These are phyloP conservation scores for Cruciata laevipes DNA, from an alignment of 257 asterid species.

Conservation along the genomic window DNA sequence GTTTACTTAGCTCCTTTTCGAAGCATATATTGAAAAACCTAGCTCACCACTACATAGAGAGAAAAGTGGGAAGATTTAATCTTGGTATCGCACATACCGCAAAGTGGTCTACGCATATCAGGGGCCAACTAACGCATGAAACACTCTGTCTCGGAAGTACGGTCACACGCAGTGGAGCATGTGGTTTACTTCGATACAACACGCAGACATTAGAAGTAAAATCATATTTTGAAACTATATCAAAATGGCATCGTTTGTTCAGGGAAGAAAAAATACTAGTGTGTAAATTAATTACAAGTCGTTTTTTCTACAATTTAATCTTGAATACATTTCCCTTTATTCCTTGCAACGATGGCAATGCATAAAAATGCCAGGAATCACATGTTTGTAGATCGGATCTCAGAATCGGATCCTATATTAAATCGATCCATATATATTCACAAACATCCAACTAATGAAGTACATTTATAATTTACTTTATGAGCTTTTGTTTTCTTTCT, in stretches of 20 bases:
- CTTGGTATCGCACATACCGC: no score
- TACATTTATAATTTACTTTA: neutral
- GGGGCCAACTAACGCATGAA: no score
- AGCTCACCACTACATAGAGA: no score
- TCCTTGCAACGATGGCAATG: neutral
- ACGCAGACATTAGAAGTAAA: no score
- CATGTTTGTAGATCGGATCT: conserved; percentile 7
- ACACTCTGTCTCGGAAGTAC: no score
- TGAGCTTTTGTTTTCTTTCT: neutral
- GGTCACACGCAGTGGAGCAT: no score
- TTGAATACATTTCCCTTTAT: neutral
- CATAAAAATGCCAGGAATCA: conserved; percentile 6
- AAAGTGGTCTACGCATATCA: no score
- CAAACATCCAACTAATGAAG: no score
- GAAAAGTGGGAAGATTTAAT: no score
- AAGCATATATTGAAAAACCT: no score
- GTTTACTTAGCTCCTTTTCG: no score
- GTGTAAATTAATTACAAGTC: neutral
- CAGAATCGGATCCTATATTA: neutral
- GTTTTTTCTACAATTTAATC: neutral
- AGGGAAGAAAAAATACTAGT: neutral
- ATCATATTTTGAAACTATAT: neutral
- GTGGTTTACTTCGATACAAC: no score
- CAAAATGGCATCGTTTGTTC: neutral
- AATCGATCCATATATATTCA: neutral